A percentile compares a stretch with the other conserved stretches of the same genome.
These are phyloP conservation scores for Ricinus communis DNA, from an alignment of 345 rosid species.

Conservation along the genomic window DNA sequence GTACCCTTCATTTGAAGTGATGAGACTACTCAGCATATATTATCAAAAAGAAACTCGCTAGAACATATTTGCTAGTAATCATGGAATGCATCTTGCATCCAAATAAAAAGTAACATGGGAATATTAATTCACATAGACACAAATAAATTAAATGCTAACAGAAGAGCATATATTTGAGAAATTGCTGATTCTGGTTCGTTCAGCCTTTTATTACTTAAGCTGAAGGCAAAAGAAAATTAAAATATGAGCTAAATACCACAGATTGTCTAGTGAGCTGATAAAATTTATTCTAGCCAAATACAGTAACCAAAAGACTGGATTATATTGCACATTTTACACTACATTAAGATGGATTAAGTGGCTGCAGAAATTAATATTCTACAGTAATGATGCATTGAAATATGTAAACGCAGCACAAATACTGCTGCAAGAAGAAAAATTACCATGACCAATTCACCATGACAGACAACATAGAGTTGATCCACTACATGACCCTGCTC, in stretches of 20 bases:
- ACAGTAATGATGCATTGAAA: not conserved
- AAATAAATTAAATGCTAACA: not conserved
- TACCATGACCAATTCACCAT: slow-evolving; percentile 86
- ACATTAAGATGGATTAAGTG: not conserved
- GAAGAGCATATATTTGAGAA: not conserved
- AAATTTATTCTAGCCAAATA: not conserved
- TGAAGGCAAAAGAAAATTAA: not conserved
- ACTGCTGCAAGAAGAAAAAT: not conserved
- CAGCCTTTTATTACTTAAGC: not conserved
- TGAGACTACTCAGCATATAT: not conserved
- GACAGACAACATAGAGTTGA: slow-evolving; percentile 76
- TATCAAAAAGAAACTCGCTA: not conserved
- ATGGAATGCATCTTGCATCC: not conserved
- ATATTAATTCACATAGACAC: not conserved
- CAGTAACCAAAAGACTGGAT: not conserved
- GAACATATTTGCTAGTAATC: not conserved
- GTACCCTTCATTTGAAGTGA: no score
- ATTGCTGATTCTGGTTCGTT: not conserved
- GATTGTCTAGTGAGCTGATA: not conserved
- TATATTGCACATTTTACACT: not conserved
- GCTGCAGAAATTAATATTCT: not conserved
- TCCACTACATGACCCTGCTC: slow-evolving; percentile 70
- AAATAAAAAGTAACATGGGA: not conserved
- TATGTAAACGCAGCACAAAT: not conserved
- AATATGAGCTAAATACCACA: not conserved